Percentiles rank a stretch among this genome's conserved stretches.
phyloP scores from a whole-genome alignment of 2,329 filamentous ascomycete species.

The Penicillium corylophilum region DNA sequence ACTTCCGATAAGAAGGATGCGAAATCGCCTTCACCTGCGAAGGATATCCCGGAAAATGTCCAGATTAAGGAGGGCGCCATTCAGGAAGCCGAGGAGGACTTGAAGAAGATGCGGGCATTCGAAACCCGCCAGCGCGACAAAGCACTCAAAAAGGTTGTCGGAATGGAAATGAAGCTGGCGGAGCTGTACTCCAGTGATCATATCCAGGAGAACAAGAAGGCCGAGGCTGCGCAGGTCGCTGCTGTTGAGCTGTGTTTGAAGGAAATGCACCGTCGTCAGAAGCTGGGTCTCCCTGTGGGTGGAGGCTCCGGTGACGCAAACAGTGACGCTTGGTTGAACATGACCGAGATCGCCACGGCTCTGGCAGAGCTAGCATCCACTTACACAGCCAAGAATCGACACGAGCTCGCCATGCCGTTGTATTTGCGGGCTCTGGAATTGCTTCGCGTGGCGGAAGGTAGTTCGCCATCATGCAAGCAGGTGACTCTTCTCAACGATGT shows the following conservation, averaged over 20 bases:
- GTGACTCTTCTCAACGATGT: slow-evolving; percentile 68
- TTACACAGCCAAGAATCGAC: slow-evolving; percentile 71
- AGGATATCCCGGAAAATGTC: slow-evolving; percentile 20
- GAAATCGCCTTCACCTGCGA: slow-evolving; percentile 19
- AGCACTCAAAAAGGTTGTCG: slow-evolving; percentile 70
- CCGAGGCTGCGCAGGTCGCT: slow-evolving; percentile 74
- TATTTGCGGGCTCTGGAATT: slow-evolving; percentile 81
- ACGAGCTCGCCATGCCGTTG: slow-evolving; percentile 79
- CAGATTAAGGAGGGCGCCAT: slow-evolving; percentile 21
- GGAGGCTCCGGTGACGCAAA: slow-evolving; percentile 50
- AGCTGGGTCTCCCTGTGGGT: slow-evolving; percentile 66
- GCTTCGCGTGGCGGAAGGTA: slow-evolving; percentile 50
- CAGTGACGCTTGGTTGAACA: slow-evolving; percentile 38
- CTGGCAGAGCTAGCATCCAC: slow-evolving; percentile 67
- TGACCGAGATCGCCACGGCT: slow-evolving; percentile 37
- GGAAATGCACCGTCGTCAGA: slow-evolving; percentile 68
- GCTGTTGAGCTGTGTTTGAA: slow-evolving; percentile 76
- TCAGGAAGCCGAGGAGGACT: slow-evolving; percentile 22
- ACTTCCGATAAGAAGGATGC: slow-evolving; percentile 13
- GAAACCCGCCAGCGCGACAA: slow-evolving; percentile 56
- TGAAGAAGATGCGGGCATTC: slow-evolving; percentile 26
- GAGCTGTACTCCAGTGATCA: slow-evolving; percentile 77
- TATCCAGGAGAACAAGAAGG: slow-evolving; percentile 69
- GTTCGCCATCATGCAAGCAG: slow-evolving; percentile 66
- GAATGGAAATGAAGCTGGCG: slow-evolving; percentile 78